These are phyloP conservation scores for Solanum corneliomulleri DNA, from an alignment of 257 asterid genomes.

Conservation along the genomic window DNA sequence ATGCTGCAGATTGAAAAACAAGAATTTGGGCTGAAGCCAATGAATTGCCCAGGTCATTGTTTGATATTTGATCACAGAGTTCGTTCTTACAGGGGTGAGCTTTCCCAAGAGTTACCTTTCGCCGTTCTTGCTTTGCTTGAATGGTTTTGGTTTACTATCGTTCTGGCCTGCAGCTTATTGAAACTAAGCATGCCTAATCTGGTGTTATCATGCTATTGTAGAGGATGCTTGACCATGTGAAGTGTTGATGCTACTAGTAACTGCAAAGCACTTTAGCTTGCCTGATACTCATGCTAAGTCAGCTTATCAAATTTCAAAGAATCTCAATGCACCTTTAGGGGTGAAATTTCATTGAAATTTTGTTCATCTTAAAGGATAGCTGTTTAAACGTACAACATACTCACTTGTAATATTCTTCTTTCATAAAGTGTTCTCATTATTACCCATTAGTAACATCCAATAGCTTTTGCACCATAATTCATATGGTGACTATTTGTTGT, in stretches of 20 bases:
- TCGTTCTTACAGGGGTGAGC: constrained; percentile 92
- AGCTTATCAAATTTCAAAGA: neutral
- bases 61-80: constrained; percentile 90
- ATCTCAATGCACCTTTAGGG: neutral
- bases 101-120: neutral
- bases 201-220: neutral
- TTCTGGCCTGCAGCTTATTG: neutral
- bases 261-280: neutral
- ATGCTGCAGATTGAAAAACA: constrained; percentile 77
- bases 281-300: neutral
- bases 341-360: neutral
- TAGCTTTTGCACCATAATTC: neutral
- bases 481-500: neutral
- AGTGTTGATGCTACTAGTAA: neutral
- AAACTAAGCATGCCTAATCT: neutral
- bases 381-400: neutral
- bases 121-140: neutral
- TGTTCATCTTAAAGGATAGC: neutral
- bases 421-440: neutral
- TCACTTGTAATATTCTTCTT: neutral
- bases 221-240: neutral
- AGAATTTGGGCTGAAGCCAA: constrained; percentile 97
- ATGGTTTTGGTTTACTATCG: neutral
- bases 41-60: constrained; percentile 99
- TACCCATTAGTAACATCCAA: neutral